phyloP scores from a whole-genome alignment of 2,329 filamentous ascomycete species.

The Hypoxylon sp. region DNA sequence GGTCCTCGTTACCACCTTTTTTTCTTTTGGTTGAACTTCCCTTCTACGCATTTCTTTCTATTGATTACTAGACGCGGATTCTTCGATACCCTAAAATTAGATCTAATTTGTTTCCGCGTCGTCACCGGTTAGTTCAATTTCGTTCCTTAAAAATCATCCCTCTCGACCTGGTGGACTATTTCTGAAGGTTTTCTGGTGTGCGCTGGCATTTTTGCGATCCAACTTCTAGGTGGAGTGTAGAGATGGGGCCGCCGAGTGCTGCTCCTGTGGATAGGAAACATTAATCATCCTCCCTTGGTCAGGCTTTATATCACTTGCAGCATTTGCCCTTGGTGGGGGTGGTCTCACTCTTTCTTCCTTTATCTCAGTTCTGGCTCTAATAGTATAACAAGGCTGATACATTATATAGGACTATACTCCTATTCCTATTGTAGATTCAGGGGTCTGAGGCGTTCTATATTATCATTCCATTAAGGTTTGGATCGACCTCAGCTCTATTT shows the following conservation, averaged over 20 bases:
- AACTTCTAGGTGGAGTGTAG: slow-evolving; percentile 29
- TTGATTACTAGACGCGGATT: slow-evolving; percentile 52
- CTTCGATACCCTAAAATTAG: slow-evolving; percentile 57
- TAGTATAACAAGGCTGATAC: slow-evolving; percentile 32
- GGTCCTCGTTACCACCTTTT: slow-evolving; percentile 20
- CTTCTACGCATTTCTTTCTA: slow-evolving; percentile 47
- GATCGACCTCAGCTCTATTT: not conserved
- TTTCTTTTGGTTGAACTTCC: slow-evolving; percentile 44
- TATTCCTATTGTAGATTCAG: slow-evolving; percentile 24
- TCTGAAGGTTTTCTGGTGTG: slow-evolving; percentile 22
- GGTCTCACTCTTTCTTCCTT: slow-evolving; percentile 20
- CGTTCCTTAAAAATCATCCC: slow-evolving; percentile 25
- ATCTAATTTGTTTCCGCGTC: slow-evolving; percentile 49
- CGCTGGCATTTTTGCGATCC: slow-evolving; percentile 33
- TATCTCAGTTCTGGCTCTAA: slow-evolving; percentile 16
- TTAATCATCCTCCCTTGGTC: slow-evolving; percentile 40
- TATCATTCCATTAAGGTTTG: slow-evolving; percentile 42
- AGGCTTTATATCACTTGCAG: slow-evolving; percentile 35
- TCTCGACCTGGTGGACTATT: slow-evolving; percentile 13
- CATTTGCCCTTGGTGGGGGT: slow-evolving; percentile 30
- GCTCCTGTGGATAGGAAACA: slow-evolving; percentile 27
- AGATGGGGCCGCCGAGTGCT: slow-evolving; percentile 35
- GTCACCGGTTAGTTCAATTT: slow-evolving; percentile 50
- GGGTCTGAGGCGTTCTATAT: slow-evolving; percentile 28
- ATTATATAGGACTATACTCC: slow-evolving; percentile 35